phyloP scores from a whole-genome alignment of 2,329 filamentous ascomycete species.

The Cercospora canescens region DNA sequence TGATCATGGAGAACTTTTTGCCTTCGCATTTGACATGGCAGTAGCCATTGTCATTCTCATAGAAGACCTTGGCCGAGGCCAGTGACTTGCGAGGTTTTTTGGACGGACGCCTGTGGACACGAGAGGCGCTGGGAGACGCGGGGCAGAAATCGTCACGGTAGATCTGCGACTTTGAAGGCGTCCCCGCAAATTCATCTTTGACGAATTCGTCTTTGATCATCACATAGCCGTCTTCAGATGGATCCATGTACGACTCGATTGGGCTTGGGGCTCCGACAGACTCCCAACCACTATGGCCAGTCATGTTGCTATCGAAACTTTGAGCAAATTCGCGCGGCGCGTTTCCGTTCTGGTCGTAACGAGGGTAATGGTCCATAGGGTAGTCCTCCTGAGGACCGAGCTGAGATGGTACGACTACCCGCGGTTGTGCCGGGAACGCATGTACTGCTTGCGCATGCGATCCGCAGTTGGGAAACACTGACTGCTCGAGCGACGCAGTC shows the following conservation, averaged over 20 bases:
- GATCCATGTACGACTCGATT: constrained; percentile 22
- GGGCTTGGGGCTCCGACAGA: constrained; percentile 19
- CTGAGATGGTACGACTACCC: constrained; percentile 30
- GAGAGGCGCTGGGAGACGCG: background rate
- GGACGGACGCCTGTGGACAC: constrained; percentile 8
- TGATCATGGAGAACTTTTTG: background rate
- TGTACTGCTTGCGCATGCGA: background rate
- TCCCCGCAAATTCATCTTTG: background rate
- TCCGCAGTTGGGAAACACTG: constrained; percentile 13
- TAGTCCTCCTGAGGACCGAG: constrained; percentile 27
- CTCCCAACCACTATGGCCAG: constrained; percentile 17
- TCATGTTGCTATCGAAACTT: constrained; percentile 19
- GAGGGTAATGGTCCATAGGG: constrained; percentile 17
- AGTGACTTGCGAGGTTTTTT: constrained; percentile 19
- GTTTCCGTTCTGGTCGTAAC: constrained; percentile 15
- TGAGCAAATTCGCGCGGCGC: constrained; percentile 10
- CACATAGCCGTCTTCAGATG: constrained; percentile 26
- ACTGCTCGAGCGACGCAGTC: constrained; percentile 12
- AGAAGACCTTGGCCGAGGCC: constrained; percentile 10
- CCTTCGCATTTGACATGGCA: constrained; percentile 17
- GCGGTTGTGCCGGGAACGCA: constrained; percentile 8
- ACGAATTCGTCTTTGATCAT: constrained; percentile 22
- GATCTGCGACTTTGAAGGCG: background rate
- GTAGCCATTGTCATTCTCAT: constrained; percentile 2
- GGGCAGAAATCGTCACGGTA: background rate